phyloP scores from a whole-genome alignment of 2,329 filamentous ascomycete species.

The Aspergillus proliferans region DNA sequence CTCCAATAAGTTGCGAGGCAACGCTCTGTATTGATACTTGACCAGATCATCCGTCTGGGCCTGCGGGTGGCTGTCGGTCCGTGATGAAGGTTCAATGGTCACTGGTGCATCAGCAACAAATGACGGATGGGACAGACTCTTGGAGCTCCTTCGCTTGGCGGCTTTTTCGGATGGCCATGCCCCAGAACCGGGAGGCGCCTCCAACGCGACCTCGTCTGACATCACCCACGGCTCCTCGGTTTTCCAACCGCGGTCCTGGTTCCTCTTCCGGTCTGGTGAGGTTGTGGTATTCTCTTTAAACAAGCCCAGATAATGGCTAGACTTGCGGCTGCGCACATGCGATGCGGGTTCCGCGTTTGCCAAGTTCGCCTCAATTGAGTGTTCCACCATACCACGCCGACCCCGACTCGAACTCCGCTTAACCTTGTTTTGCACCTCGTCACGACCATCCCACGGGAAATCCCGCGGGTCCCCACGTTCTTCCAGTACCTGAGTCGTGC shows the following conservation, averaged over 20 bases:
- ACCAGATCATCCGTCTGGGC: constrained; percentile 15
- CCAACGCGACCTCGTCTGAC: background rate
- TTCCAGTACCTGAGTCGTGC: background rate
- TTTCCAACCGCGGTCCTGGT: constrained; percentile 40
- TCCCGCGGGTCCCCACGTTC: constrained; percentile 9
- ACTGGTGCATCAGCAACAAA: constrained; percentile 15
- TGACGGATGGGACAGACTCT: constrained; percentile 23
- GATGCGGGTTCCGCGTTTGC: constrained; percentile 50
- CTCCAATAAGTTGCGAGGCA: constrained; percentile 49
- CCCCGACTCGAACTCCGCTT: constrained; percentile 38
- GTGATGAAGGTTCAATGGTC: constrained; percentile 10
- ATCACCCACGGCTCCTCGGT: constrained; percentile 21
- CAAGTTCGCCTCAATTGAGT: constrained; percentile 58
- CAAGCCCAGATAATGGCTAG: constrained; percentile 59
- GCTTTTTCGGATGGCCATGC: constrained; percentile 6
- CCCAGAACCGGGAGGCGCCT: background rate
- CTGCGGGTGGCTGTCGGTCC: constrained; percentile 6
- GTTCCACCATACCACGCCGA: constrained; percentile 48
- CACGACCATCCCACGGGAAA: constrained; percentile 14
- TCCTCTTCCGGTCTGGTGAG: constrained; percentile 47
- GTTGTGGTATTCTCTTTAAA: constrained; percentile 56
- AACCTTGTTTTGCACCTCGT: constrained; percentile 13
- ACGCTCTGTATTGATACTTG: constrained; percentile 22
- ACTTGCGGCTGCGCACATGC: constrained; percentile 57
- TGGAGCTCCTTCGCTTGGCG: constrained; percentile 14